Evolutionary conservation across 225 moss, liverwort and hornwort species (phyloP), one percentile per base, ranked within the genome.

Genomic region (Marchantia paleacea): DNA sequence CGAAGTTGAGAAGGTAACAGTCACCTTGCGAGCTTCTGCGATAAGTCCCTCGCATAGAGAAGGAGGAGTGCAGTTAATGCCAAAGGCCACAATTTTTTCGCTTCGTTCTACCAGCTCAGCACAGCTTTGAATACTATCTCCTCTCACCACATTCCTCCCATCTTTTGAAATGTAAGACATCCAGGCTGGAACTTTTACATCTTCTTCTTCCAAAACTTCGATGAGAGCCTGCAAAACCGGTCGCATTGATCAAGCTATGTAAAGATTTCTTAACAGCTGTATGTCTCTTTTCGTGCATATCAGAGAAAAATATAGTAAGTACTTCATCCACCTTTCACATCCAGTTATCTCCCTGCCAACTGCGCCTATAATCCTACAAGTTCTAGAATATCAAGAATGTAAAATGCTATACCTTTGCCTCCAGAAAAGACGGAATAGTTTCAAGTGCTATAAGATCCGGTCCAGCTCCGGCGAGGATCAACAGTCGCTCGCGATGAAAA

Each of bases 1-100:
- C 20, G 30, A 63, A 19, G 18, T 24, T 52, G 16, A 72, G 55
- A 74, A 74, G 73, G 7, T 2, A 74, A n/a, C 7, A 16, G 29
- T 15, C 90, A 94, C 96, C 91, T 91, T 85, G 60, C 89, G 90
- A 39, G 95, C 94, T 60, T 84, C 80, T 69, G 68, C 80, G 81
- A 97, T 91, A 47, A 97, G 90, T 77, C 88, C 91, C 60, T 81
- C 79, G 86, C 93, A 92, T 69, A 95, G 88, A 48, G 93, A 90
- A 69, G 99, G 99, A 71, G 99, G 93, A 64, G 95, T 99, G 76
- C 99, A 99, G 78, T 99, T 99, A 66, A 95, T 92, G 71, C 99
- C 99, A 30, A 99, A 91, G 73, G 90, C 95, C 57, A 91, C 90
- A 57, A 95, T 88, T 70, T 88, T 92, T 51, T 79, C 82, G 73